Percentiles rank a stretch among this genome's conserved stretches.
Conservation (phyloP, 371 early-diverging fungal genomes). For the Mucor irregularis region DNA sequence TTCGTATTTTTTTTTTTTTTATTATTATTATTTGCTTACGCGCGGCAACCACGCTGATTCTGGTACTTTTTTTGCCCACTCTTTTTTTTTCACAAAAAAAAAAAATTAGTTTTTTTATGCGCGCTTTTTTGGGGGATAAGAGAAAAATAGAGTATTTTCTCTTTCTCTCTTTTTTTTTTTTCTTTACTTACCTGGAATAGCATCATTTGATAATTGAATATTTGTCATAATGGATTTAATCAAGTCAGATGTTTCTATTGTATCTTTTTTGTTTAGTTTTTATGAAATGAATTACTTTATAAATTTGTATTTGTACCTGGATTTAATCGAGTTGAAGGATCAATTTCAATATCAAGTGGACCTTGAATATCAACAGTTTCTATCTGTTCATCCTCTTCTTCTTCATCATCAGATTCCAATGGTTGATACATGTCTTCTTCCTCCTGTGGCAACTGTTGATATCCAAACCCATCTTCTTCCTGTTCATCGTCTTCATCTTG, state of each 20-base stretch:
- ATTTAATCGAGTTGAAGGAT: constrained; percentile 11
- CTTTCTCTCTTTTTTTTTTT: constrained; percentile 3
- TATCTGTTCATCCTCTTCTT: constrained; percentile 7
- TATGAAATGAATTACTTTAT: too few species aligned
- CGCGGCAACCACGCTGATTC: constrained; percentile 43
- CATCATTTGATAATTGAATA: constrained; percentile 30
- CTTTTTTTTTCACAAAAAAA: constrained; percentile 14
- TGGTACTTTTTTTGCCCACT: constrained; percentile 43
- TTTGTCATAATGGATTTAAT: constrained; percentile 43
- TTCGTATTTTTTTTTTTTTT: constrained; percentile 8
- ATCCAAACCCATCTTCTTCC: constrained; percentile 18
- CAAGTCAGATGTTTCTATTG: constrained; percentile 31
- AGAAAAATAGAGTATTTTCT: neutral
- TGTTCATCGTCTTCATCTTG: constrained; percentile 15
- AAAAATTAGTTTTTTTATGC: neutral
- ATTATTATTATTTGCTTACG: constrained; percentile 7
- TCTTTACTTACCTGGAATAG: constrained; percentile 34
- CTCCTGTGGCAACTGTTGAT: constrained; percentile 37
- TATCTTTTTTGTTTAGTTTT: neutral
- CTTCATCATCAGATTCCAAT: constrained; percentile 23
- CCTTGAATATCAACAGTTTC: neutral
- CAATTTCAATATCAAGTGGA: constrained; percentile 21
- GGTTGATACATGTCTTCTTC: constrained; percentile 22
- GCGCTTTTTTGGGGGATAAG: neutral
- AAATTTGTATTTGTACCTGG: constrained; percentile 15